A percentile compares a stretch with the other conserved stretches of the same genome.
phyloP scores from a whole-genome alignment of 2,329 filamentous ascomycete genomes.

The Aureobasidium melanogenum region DNA sequence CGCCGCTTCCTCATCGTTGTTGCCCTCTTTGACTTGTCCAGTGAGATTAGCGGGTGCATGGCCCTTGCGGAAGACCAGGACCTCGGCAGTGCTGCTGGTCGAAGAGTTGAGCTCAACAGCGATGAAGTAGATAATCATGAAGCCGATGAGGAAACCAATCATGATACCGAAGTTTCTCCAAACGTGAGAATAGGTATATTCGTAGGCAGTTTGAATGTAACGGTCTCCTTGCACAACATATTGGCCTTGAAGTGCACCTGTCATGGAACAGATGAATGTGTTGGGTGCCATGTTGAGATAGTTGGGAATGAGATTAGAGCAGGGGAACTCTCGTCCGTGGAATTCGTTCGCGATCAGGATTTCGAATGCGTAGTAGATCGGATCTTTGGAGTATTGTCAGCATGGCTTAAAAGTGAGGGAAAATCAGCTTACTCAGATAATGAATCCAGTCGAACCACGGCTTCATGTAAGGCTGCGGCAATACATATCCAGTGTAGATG shows the following conservation, averaged over 20 bases:
- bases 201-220: conserved; percentile 24
- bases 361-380: conserved; percentile 58
- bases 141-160: conserved; percentile 53
- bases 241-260: conserved; percentile 32
- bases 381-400: conserved; percentile 29
- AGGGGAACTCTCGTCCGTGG: conserved; percentile 24
- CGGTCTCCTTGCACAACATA: conserved; percentile 30
- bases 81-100: conserved; percentile 55
- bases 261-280: conserved; percentile 29
- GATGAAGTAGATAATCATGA: conserved; percentile 55
- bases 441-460: conserved; percentile 44
- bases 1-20: conserved; percentile 26
- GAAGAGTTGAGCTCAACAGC: conserved; percentile 58
- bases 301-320: conserved; percentile 30
- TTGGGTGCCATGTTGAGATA: conserved; percentile 26
- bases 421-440: conserved; percentile 32
- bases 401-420: no score
- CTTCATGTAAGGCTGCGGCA: conserved; percentile 29
- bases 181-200: conserved; percentile 32
- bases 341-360: conserved; percentile 49
- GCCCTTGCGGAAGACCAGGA: conserved; percentile 49
- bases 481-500: conserved; percentile 53
- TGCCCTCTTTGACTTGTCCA: conserved; percentile 25
- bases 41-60: background rate
- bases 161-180: conserved; percentile 60